Percentiles rank a stretch among this genome's conserved stretches.
Evolutionary conservation across 2,329 filamentous ascomycete genomes (phyloP).

Genomic region (Shiraia bambusicola): DNA sequence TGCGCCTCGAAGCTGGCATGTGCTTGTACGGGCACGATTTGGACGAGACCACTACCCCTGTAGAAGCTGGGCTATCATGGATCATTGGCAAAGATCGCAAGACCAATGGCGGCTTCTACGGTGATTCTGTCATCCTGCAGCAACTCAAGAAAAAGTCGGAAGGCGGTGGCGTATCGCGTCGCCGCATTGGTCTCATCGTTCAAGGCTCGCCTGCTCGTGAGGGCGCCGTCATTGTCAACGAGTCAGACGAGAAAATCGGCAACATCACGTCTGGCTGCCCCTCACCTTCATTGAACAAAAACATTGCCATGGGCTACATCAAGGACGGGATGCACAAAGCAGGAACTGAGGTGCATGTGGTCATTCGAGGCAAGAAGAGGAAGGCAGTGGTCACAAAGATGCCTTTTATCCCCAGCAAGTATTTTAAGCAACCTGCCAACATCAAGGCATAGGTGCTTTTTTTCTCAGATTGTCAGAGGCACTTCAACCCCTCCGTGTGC

Average conservation of each 20-base stretch:
- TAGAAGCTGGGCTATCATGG: conserved; percentile 71
- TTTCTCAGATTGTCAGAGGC: not conserved
- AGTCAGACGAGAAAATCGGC: conserved; percentile 69
- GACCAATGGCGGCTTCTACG: conserved; percentile 75
- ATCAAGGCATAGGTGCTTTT: conserved; percentile 21
- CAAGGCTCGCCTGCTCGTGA: conserved; percentile 88
- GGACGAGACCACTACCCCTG: conserved; percentile 72
- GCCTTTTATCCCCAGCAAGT: conserved; percentile 83
- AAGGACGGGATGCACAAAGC: conserved; percentile 78
- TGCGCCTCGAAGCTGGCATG: conserved; percentile 95
- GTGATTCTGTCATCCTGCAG: conserved; percentile 71
- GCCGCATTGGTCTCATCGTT: conserved; percentile 78
- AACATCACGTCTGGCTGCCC: conserved; percentile 87
- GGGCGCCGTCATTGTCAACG: conserved; percentile 74
- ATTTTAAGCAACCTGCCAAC: conserved; percentile 53
- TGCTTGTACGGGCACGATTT: conserved; percentile 99
- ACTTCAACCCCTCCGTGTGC: not conserved
- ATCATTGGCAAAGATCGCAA: conserved; percentile 80
- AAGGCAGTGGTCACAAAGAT: conserved; percentile 79
- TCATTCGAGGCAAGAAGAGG: conserved; percentile 74
- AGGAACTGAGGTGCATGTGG: conserved; percentile 76
- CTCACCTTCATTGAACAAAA: conserved; percentile 80
- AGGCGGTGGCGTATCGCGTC: conserved; percentile 66
- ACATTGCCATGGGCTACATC: conserved; percentile 96
- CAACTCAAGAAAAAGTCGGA: conserved; percentile 77